Evolutionary conservation across 2,329 filamentous ascomycete species (phyloP).

Genomic region (Colletotrichum sp.): DNA sequence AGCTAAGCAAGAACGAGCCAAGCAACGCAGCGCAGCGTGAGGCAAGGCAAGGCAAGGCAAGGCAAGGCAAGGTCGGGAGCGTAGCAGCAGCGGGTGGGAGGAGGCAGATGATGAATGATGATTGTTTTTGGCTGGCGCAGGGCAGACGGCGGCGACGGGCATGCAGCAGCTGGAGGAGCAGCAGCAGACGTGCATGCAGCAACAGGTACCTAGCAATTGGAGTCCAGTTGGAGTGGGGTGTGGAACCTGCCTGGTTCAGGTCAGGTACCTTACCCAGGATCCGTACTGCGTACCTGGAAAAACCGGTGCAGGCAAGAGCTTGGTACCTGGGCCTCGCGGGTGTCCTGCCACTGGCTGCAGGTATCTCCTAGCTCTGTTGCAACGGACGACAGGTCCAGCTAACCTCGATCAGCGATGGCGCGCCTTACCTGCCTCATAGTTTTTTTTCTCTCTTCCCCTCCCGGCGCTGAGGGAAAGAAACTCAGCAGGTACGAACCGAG

Average conservation of each 20-base stretch:
- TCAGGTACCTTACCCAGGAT: not conserved
- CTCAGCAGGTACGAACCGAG: not conserved
- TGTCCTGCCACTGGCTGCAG: not conserved
- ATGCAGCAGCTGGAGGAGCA: not conserved
- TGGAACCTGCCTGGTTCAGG: not conserved
- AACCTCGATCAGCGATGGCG: not conserved
- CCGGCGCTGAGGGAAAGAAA: not conserved
- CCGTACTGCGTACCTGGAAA: not conserved
- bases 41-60: not conserved
- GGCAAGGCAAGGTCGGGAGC: not conserved
- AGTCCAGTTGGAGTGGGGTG: not conserved
- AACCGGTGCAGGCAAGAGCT: not conserved
- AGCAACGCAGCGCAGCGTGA: not conserved
- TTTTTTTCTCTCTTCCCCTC: not conserved
- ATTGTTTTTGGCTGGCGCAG: constrained; percentile 2
- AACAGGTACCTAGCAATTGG: not conserved
- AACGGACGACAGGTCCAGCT: not conserved
- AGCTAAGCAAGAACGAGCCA: not conserved
- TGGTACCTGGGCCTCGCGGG: not conserved
- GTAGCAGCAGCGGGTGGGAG: not conserved
- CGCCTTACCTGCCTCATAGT: not conserved
- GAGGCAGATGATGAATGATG: constrained; percentile 5
- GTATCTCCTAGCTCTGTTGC: constrained; percentile 3
- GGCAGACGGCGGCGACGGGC: not conserved
- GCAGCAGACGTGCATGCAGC: not conserved